Evolutionary conservation across 768 basidiomycete species (phyloP).

Genomic region (Neoboletus magnificus): DNA sequence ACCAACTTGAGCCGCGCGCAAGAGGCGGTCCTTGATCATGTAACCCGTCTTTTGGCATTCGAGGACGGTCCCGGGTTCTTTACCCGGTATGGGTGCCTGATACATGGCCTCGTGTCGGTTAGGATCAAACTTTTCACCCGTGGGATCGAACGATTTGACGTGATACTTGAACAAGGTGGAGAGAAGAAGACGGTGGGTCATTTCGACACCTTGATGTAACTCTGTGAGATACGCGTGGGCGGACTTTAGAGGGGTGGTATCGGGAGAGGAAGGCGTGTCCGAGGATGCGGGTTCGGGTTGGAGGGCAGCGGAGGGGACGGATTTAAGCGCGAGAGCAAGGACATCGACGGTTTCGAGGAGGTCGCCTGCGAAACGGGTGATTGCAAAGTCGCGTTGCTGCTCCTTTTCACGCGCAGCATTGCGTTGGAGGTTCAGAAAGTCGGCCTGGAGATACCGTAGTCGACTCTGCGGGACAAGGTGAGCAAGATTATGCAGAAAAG

Average conservation of each 20-base stretch:
- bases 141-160: conserved; percentile 88
- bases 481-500: conserved; percentile 3
- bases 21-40: conserved; percentile 88
- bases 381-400: conserved; percentile 91
- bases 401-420: conserved; percentile 89
- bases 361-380: conserved; percentile 87
- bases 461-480: conserved; percentile 55
- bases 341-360: conserved; percentile 90
- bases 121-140: conserved; percentile 91
- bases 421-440: conserved; percentile 92
- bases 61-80: conserved; percentile 84
- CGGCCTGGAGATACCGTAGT: conserved; percentile 88
- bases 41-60: conserved; percentile 91
- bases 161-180: conserved; percentile 91
- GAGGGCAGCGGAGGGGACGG: conserved; percentile 58
- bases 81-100: conserved; percentile 87
- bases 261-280: conserved; percentile 26
- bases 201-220: conserved; percentile 81
- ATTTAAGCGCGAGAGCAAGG: conserved; percentile 77
- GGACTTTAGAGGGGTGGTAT: conserved; percentile 44
- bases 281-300: conserved; percentile 23
- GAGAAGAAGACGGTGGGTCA: conserved; percentile 87
- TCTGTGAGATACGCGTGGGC: conserved; percentile 60
- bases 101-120: conserved; percentile 94
- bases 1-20: conserved; percentile 95